These are phyloP conservation scores for Condylostoma magnum DNA, from an alignment of 169 alveolate species.

Conservation along the genomic window DNA sequence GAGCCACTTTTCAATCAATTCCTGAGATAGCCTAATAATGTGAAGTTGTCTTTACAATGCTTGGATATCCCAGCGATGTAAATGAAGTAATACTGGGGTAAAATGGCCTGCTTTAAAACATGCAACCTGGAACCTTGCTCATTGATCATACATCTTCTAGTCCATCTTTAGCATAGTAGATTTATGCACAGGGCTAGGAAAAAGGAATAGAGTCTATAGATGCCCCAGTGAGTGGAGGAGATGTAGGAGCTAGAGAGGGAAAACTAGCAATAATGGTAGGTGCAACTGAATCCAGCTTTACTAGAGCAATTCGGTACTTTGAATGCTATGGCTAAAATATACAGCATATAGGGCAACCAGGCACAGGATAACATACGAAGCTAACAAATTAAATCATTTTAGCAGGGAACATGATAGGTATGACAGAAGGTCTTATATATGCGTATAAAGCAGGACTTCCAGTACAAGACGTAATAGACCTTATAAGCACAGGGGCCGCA, in stretches of 20 bases:
- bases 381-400: constrained; percentile 74
- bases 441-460: constrained; percentile 80
- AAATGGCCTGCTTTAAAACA: constrained; percentile 56
- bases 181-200: constrained; percentile 43
- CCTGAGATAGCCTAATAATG: constrained; percentile 59
- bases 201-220: constrained; percentile 54
- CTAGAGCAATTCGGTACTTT: constrained; percentile 41
- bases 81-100: constrained; percentile 63
- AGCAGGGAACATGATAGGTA: constrained; percentile 77
- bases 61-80: constrained; percentile 85
- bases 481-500: constrained; percentile 81
- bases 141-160: constrained; percentile 83
- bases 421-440: constrained; percentile 76
- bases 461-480: constrained; percentile 52
- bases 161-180: constrained; percentile 70
- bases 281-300: constrained; percentile 61
- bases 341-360: constrained; percentile 68
- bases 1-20: constrained; percentile 58
- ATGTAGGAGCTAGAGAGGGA: constrained; percentile 71
- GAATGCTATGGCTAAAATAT: constrained; percentile 61
- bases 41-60: constrained; percentile 75
- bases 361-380: constrained; percentile 83
- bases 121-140: constrained; percentile 59
- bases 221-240: constrained; percentile 88
- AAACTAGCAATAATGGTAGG: constrained; percentile 70